Evolutionary conservation across 2,329 filamentous ascomycete species (phyloP).

Genomic region (Diaporthe nobilis): DNA sequence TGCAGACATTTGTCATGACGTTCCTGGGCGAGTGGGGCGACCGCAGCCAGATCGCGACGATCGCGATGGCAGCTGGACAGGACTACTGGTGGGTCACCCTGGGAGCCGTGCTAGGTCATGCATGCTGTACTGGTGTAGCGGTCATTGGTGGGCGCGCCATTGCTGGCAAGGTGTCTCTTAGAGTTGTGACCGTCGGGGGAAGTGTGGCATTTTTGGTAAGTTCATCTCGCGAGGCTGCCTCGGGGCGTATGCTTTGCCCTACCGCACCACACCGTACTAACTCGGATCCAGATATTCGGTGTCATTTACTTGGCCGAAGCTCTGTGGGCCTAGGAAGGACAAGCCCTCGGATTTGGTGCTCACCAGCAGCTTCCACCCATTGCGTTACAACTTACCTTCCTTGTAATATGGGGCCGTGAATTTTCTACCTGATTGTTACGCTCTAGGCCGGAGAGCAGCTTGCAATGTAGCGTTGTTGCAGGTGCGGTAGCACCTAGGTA

Average conservation of each 20-base stretch:
- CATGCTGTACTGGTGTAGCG: slow-evolving; percentile 89
- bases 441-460: slow-evolving; percentile 23
- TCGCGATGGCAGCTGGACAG: slow-evolving; percentile 97
- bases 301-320: slow-evolving; percentile 92
- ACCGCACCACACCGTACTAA: slow-evolving; percentile 6
- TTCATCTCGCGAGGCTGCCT: slow-evolving; percentile 47
- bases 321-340: slow-evolving; percentile 64
- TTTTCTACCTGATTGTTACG: not conserved
- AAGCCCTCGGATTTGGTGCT: not conserved
- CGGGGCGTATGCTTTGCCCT: not conserved
- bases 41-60: slow-evolving; percentile 96
- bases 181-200: slow-evolving; percentile 64
- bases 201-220: slow-evolving; percentile 71
- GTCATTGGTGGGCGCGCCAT: slow-evolving; percentile 94
- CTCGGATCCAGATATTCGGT: slow-evolving; percentile 73
- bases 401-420: slow-evolving; percentile 17
- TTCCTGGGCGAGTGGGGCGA: slow-evolving; percentile 99
- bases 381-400: slow-evolving; percentile 12
- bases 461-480: slow-evolving; percentile 17
- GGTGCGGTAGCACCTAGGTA: slow-evolving; percentile 1
- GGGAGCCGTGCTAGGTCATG: slow-evolving; percentile 88
- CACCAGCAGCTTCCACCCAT: not conserved
- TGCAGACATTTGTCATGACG: slow-evolving; percentile 99
- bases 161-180: slow-evolving; percentile 93
- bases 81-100: slow-evolving; percentile 99